phyloP scores from a whole-genome alignment of 495 filamentous ascomycete species.

The Lindgomyces ingoldianus region DNA sequence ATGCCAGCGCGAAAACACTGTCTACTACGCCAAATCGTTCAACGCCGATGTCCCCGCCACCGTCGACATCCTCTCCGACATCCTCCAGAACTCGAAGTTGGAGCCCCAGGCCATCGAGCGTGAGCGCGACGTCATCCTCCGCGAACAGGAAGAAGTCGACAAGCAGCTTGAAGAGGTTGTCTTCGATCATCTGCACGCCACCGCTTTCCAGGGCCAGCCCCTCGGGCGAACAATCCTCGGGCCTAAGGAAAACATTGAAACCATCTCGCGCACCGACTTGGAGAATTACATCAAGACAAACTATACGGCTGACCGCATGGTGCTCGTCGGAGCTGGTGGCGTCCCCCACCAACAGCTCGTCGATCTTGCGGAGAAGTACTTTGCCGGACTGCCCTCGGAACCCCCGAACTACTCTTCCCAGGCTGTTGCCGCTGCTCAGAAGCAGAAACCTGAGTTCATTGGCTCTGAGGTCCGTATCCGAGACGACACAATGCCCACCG shows the following conservation, averaged over 20 bases:
- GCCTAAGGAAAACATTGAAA: slow-evolving; percentile 96
- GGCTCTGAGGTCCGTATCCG: slow-evolving; percentile 92
- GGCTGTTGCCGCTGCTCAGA: slow-evolving; percentile 66
- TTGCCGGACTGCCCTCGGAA: slow-evolving; percentile 70
- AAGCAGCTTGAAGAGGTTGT: slow-evolving; percentile 99
- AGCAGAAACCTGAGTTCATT: slow-evolving; percentile 87
- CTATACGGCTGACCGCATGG: slow-evolving; percentile 99
- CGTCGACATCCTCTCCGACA: slow-evolving; percentile 98
- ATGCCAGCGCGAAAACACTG: slow-evolving; percentile 89
- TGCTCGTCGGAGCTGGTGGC: slow-evolving; percentile 92
- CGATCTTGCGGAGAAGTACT: slow-evolving; percentile 94
- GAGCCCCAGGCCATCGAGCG: slow-evolving; percentile 90
- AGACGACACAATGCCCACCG: slow-evolving; percentile 92
- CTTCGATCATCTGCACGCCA: slow-evolving; percentile 98
- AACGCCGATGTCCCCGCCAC: slow-evolving; percentile 93
- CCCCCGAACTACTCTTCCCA: slow-evolving; percentile 69
- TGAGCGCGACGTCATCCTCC: slow-evolving; percentile 95
- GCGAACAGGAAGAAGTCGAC: slow-evolving; percentile 99
- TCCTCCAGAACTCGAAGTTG: slow-evolving; percentile 98
- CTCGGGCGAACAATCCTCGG: slow-evolving; percentile 97
- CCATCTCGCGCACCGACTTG: slow-evolving; percentile 87
- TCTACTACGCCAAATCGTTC: slow-evolving; percentile 99
- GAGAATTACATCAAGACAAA: slow-evolving; percentile 96
- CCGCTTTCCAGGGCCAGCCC: slow-evolving; percentile 92
- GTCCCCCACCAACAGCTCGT: slow-evolving; percentile 92